A percentile compares a stretch with the other conserved stretches of the same genome.
Evolutionary conservation across 2,329 filamentous ascomycete species (phyloP).

Genomic region (Daldinia sp.): DNA sequence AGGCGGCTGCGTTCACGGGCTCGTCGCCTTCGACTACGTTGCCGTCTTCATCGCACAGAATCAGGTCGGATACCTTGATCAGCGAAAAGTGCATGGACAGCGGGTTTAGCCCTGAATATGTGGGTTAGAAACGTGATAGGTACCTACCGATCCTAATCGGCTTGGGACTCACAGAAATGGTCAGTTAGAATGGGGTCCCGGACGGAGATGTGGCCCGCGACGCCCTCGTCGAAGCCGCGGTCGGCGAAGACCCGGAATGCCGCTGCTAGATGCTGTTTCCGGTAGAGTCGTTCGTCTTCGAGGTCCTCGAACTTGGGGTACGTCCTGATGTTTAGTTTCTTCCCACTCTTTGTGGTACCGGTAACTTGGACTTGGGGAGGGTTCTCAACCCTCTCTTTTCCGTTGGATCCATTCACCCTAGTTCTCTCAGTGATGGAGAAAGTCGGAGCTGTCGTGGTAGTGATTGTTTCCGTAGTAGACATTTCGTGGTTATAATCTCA

Average conservation of each 20-base stretch:
- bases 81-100: constrained; percentile 70
- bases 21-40: constrained; percentile 68
- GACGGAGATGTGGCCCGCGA: constrained; percentile 72
- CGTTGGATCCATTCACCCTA: constrained; percentile 28
- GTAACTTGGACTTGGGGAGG: constrained; percentile 46
- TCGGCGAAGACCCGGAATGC: constrained; percentile 73
- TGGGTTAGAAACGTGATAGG: not conserved
- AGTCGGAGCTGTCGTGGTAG: constrained; percentile 13
- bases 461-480: constrained; percentile 32
- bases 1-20: constrained; percentile 69
- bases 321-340: constrained; percentile 47
- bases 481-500: constrained; percentile 13
- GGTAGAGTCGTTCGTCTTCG: constrained; percentile 68
- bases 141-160: not conserved
- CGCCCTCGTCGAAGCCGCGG: constrained; percentile 72
- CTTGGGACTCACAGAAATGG: constrained; percentile 65
- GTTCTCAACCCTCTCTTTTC: constrained; percentile 34
- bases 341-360: constrained; percentile 49
- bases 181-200: constrained; percentile 69
- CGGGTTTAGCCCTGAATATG: constrained; percentile 46
- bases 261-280: constrained; percentile 68
- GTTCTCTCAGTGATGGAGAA: constrained; percentile 14
- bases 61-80: constrained; percentile 70
- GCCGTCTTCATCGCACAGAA: constrained; percentile 69
- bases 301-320: constrained; percentile 60